Evolutionary conservation across 352 stramenopile genomes (phyloP), one percentile per base, ranked within the genome.

Genomic region (Globisporangium paddicum): DNA sequence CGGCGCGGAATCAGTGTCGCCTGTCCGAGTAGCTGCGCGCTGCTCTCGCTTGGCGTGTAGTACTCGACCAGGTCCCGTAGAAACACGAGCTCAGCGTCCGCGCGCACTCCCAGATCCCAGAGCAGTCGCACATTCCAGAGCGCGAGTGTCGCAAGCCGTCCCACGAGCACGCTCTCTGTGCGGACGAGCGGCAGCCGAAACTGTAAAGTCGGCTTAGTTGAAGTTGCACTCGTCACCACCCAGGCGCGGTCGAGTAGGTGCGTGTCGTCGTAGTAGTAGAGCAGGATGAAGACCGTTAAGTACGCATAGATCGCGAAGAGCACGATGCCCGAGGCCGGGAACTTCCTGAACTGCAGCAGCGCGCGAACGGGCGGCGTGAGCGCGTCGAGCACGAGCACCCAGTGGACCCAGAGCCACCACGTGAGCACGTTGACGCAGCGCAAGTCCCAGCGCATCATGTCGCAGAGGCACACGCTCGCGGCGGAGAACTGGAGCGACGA

Each of bases 321-420:
- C 6, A 64, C 35, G 13, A 72, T 14, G 0, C 60, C 59, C 0
- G 55, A 55, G 1, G 38, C 51, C 14, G 62, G 13, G 52, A 72
- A 51, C 34, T 75, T 75, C 13, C 44, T 60, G 28, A 75, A 61
- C 0, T 41, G 54, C 18, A 79, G 58, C 25, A 60, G 62, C 2
- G 40, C 16, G 11, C 65, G 64, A 13, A 73, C 26, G 23, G 60
- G 54, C 2, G 73, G 75, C 5, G 69, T 82, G 28, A 86, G 37
- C 19, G 75, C 73, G 42, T 86, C 78, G 11, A 85, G 51, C 7
- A 68, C 58, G 6, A 87, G 59, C 9, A 80, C 2, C 46, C 61
- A 86, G 38, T 81, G 73, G 35, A 83, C 78, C 73, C 78, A 84
- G 21, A 80, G 32, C 62, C 58, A 63, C 71, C 75, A 86, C 6